A percentile compares a stretch with the other conserved stretches of the same genome.
Conservation (phyloP, 768 basidiomycete species). For the Bullera alba region DNA sequence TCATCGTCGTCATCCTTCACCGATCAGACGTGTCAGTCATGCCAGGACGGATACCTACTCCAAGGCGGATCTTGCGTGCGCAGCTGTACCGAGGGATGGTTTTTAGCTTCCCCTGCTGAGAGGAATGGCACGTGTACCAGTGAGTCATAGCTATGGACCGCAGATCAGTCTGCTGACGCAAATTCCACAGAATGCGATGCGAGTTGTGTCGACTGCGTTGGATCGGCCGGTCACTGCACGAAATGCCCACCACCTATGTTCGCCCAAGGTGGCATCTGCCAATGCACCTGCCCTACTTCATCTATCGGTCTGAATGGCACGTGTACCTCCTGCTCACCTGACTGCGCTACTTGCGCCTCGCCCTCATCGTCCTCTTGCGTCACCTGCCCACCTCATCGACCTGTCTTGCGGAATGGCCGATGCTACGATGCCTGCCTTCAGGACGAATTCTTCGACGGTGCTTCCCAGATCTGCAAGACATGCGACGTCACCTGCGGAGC, state of each 20-base stretch:
- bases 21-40: constrained; percentile 24
- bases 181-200: constrained; percentile 29
- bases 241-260: constrained; percentile 18
- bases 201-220: constrained; percentile 28
- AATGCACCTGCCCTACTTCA: constrained; percentile 25
- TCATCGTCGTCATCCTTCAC: constrained; percentile 12
- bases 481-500: constrained; percentile 31
- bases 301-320: constrained; percentile 23
- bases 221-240: constrained; percentile 31
- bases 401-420: constrained; percentile 27
- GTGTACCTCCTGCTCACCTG: constrained; percentile 32
- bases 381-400: constrained; percentile 24
- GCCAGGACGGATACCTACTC: constrained; percentile 41
- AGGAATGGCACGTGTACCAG: constrained; percentile 41
- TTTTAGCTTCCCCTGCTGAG: constrained; percentile 16
- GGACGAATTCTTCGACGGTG: constrained; percentile 25
- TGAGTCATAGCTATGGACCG: constrained; percentile 12
- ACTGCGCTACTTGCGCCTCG: constrained; percentile 34
- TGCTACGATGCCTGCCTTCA: constrained; percentile 30
- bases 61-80: constrained; percentile 30
- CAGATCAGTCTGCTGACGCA: constrained; percentile 4
- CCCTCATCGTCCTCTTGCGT: constrained; percentile 15
- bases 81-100: constrained; percentile 31
- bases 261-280: constrained; percentile 26
- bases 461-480: constrained; percentile 18